phyloP scores from a whole-genome alignment of 768 basidiomycete species.

The Asterophora parasitica region DNA sequence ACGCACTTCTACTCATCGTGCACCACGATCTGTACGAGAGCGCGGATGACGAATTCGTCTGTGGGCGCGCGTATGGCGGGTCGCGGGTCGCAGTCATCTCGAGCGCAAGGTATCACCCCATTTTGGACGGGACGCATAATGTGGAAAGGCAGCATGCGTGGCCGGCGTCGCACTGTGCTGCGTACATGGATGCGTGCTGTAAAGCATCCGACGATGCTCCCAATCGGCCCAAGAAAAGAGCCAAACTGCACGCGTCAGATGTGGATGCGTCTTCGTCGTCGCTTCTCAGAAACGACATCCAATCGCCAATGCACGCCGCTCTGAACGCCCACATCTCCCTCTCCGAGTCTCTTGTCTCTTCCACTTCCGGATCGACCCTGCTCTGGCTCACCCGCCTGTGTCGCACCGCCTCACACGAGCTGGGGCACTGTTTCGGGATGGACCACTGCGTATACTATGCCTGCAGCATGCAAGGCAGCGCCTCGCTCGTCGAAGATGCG shows the following conservation, averaged over 20 bases:
- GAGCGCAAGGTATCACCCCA: constrained; percentile 31
- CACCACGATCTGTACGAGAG: constrained; percentile 31
- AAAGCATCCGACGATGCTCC: not conserved
- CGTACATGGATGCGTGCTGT: constrained; percentile 21
- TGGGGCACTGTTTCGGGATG: constrained; percentile 38
- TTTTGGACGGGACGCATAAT: constrained; percentile 23
- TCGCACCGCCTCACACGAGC: constrained; percentile 33
- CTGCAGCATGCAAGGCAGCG: constrained; percentile 33
- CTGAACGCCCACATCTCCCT: constrained; percentile 5
- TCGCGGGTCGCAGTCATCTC: constrained; percentile 35
- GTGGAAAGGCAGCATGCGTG: constrained; percentile 30
- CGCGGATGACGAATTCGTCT: constrained; percentile 31
- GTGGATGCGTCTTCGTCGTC: not conserved
- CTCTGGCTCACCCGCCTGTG: constrained; percentile 30
- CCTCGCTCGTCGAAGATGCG: constrained; percentile 27
- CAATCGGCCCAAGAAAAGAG: constrained; percentile 14
- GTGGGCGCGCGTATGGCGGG: constrained; percentile 36
- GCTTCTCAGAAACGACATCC: not conserved
- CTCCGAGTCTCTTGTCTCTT: constrained; percentile 9
- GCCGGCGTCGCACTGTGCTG: constrained; percentile 32
- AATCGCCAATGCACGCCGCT: constrained; percentile 3
- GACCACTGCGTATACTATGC: constrained; percentile 35
- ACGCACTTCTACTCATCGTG: constrained; percentile 30
- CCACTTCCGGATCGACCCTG: constrained; percentile 19
- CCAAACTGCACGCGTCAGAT: constrained; percentile 2